Percentiles rank a stretch among this genome's conserved stretches.
Evolutionary conservation across 2,329 filamentous ascomycete genomes (phyloP).

Genomic region (Berkeleyomyces rouxiae): DNA sequence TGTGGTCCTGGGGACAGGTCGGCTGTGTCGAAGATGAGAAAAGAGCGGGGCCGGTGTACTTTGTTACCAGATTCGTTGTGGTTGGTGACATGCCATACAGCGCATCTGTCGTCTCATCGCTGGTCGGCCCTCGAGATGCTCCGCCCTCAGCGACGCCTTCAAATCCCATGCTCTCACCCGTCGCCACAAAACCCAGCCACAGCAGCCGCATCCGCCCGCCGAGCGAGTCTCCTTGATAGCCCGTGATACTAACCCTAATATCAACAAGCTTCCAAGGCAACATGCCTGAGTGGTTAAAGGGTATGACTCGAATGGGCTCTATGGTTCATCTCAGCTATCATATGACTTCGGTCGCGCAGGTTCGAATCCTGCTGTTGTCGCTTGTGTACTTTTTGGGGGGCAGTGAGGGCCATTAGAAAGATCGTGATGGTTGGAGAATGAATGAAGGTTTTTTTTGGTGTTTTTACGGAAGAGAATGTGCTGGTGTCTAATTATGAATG

Average conservation of each 20-base stretch:
- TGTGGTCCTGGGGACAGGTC: too few species aligned
- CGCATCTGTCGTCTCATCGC: too few species aligned
- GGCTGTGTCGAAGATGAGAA: too few species aligned
- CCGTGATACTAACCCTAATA: neutral
- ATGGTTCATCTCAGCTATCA: neutral
- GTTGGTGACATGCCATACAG: too few species aligned
- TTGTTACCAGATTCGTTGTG: too few species aligned
- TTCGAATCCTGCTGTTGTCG: constrained; percentile 3
- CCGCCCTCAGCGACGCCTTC: too few species aligned
- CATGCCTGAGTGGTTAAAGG: constrained; percentile 3
- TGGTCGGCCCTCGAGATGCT: too few species aligned
- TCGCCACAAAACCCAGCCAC: neutral
- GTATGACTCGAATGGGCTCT: constrained; percentile 3
- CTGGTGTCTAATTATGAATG: too few species aligned
- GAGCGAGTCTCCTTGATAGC: neutral
- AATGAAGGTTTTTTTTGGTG: neutral
- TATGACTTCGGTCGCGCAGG: constrained; percentile 2
- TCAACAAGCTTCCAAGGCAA: neutral
- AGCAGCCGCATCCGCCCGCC: neutral
- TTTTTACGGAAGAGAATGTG: neutral
- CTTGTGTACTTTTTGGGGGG: neutral
- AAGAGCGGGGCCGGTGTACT: too few species aligned
- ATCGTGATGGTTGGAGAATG: too few species aligned
- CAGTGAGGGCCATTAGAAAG: neutral
- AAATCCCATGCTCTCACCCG: neutral